Evolutionary conservation across 108 stramenopile species (phyloP), one percentile per base, ranked within the genome.

Genomic region (Skeletonema tropicum): DNA sequence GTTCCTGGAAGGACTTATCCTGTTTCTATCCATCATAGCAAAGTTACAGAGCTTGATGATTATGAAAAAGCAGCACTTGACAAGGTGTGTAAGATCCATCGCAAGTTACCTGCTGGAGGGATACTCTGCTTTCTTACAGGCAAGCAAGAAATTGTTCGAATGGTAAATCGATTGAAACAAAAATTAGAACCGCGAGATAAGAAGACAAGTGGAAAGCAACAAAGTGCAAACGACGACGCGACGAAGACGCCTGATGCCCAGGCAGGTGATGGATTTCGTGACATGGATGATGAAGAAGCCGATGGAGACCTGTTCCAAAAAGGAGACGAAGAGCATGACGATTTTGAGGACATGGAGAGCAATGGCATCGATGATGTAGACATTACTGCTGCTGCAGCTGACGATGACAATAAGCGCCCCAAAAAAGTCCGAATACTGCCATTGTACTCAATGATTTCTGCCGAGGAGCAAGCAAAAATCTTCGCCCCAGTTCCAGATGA

Each of bases 51-150:
- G 79, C 72, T 98, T 64, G 90, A 92, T 33, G 85, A 97, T 82
- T 99, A 99, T 75, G 90, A 94, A 78, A 85, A 79, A 19, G 90
- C 73, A 6, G 88, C 89, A 14, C 86, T 89, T 71, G 80, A 88
- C 14, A 98, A 97, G 73, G 80, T 91, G 33, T 87, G 94, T 68
- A 90, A 87, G 59, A 96, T 99, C 57, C 97, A 99, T 79, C 71
- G 89, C 30, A 92, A 93, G 67, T 78, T 98, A 39, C 97, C 97
- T 0, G 80, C 74, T 10, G 97, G 97, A 29, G 98, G 95, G 3
- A 91, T 98, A 61, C 90, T 99, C n/a, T 94, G 98, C 0, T 99
- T 99, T 70, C 77, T 99, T 15, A 98, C 99, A 7, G 99, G 99
- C 31, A 95, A 97, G 66, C 81, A 89, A 48, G 99, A 99, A 82